These are phyloP conservation scores for Capillidium heterosporum DNA, from an alignment of 371 early-diverging fungal genomes.

Conservation along the genomic window DNA sequence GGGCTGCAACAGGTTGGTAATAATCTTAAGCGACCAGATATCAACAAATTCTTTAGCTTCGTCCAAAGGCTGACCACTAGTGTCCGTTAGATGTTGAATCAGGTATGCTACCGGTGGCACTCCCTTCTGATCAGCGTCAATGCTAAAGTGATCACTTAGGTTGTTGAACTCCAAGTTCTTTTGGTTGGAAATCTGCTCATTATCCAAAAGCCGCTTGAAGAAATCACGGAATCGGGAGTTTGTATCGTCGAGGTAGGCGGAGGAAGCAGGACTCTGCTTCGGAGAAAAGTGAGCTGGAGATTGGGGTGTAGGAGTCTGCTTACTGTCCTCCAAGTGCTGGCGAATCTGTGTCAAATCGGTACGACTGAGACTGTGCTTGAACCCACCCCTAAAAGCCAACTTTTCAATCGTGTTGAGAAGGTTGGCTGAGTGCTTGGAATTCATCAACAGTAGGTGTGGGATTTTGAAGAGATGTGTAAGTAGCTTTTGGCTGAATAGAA, in stretches of 20 bases:
- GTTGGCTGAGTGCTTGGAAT: background rate
- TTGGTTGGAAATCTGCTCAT: conserved; percentile 14
- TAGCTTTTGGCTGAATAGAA: background rate
- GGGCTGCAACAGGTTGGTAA: conserved; percentile 9
- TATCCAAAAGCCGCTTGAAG: conserved; percentile 10
- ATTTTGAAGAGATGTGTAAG: background rate
- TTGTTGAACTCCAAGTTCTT: conserved; percentile 6
- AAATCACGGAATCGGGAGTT: conserved; percentile 4
- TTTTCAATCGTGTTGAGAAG: background rate
- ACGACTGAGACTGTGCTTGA: conserved; percentile 13
- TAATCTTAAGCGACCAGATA: conserved; percentile 12
- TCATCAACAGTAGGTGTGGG: background rate
- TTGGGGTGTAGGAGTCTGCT: too few relatives aligned
- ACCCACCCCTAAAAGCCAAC: background rate
- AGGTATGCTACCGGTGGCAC: conserved; percentile 9
- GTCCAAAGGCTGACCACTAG: background rate
- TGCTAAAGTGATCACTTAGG: background rate
- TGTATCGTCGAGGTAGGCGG: conserved; percentile 12
- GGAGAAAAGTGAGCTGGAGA: too few relatives aligned
- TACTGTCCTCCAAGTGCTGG: conserved; percentile 25
- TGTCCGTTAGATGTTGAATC: conserved; percentile 16
- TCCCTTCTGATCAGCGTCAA: background rate
- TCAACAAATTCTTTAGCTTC: conserved; percentile 8
- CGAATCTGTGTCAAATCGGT: conserved; percentile 20
- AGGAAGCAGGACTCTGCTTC: conserved; percentile 15